Base-by-base conservation (phyloP, 495 filamentous ascomycete species). In the Alectoria sarmentosa region DNA sequence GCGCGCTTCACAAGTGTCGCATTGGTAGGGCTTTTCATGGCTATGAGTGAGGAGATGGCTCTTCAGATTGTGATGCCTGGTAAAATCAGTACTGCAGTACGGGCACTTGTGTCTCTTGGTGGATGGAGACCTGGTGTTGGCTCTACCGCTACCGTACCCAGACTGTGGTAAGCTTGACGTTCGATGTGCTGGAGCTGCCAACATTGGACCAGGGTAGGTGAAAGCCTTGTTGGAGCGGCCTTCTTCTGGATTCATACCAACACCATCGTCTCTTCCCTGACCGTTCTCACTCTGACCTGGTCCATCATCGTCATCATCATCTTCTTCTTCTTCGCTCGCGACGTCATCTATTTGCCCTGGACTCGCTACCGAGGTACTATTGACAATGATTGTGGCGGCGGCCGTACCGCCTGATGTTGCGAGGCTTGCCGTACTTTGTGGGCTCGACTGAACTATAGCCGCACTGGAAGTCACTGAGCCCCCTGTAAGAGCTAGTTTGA, bases 51-150 rank as follows among this genome's bases (percentile, higher is more conserved):
- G 84, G 41, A 99, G 83, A 78, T 99, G 94, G 66, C 91, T 96
- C 75, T 99, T 99, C n/a, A 99, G 84, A 68, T 99, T 99, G 72
- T 99, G 94, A 72, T 98, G 95, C 14, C 94, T 84, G 14, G 94
- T 99, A 70, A 99, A 99, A 70, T 95, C 93, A 11, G 95, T 96
- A 6, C 90, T 81, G 78, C 94, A 99, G 74, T 96, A 96, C 4
- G 89, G 91, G 70, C 94, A 99, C 66, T 92, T 95, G 76, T 99
- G 93, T 69, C 94, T 94, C 75, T 95, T 96, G 30, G 84, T 80
- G 11, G 88, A 88, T 9, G 87, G 84, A n/a, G 92, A 85, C 72
- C 86, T 81, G 64, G 84, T 80, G 66, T 84, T 84, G 62, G 80
- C 79, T 71, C 86, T 82, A 57, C 76, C 75, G 37, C 86, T 81